Conservation (phyloP, 2,329 filamentous ascomycete species). For the Aspergillus pseudoterreus region DNA sequence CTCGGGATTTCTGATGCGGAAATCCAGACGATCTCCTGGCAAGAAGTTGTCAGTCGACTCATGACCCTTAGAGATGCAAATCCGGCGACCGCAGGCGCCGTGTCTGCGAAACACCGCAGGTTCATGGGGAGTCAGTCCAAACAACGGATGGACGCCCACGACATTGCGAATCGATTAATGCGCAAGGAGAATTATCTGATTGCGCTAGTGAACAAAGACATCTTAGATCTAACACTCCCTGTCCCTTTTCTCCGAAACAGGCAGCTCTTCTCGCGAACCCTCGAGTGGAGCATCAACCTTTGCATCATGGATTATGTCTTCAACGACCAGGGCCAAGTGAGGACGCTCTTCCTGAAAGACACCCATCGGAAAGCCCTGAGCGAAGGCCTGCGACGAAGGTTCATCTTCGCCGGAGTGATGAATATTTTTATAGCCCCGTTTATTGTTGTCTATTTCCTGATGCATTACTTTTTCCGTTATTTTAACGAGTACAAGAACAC, state of each 20-base stretch:
- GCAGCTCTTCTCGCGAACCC: constrained; percentile 80
- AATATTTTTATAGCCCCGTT: constrained; percentile 85
- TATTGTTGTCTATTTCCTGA: constrained; percentile 77
- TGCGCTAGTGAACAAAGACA: constrained; percentile 94
- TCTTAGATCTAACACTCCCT: constrained; percentile 80
- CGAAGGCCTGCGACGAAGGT: constrained; percentile 69
- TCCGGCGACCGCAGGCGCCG: constrained; percentile 68
- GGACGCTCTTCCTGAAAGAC: constrained; percentile 79
- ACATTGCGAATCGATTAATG: constrained; percentile 96
- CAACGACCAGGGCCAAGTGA: constrained; percentile 81
- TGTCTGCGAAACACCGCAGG: constrained; percentile 57
- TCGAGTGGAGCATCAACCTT: constrained; percentile 89
- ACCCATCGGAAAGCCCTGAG: constrained; percentile 76
- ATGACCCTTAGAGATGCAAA: constrained; percentile 84
- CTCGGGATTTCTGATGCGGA: constrained; percentile 80
- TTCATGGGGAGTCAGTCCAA: constrained; percentile 81
- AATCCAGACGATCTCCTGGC: constrained; percentile 93
- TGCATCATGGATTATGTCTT: constrained; percentile 94
- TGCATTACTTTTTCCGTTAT: constrained; percentile 91
- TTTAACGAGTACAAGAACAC: constrained; percentile 98
- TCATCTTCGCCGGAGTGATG: constrained; percentile 78
- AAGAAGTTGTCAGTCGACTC: constrained; percentile 79
- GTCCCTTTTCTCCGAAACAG: constrained; percentile 76
- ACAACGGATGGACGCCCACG: constrained; percentile 89
- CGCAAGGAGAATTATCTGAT: constrained; percentile 95